Evolutionary conservation across 352 stramenopile genomes (phyloP).

Genomic region (Globisporangium carolinianum): DNA sequence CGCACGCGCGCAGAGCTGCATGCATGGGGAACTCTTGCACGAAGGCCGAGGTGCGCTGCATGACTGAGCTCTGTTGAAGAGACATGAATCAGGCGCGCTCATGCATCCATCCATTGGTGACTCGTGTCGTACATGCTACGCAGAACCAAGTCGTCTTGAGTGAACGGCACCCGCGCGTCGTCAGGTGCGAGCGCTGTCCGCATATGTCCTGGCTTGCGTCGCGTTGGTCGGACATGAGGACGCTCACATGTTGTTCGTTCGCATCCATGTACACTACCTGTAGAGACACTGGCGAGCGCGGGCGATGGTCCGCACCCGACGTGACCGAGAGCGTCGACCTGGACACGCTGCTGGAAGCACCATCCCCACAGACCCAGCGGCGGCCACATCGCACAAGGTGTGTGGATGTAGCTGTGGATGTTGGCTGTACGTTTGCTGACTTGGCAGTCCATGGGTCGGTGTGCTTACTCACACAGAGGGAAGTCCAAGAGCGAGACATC

Average conservation of each 20-base stretch:
- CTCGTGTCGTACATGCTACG: background rate
- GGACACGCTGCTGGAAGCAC: slow-evolving; percentile 71
- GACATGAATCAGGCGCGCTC: too few species aligned
- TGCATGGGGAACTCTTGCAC: slow-evolving; percentile 61
- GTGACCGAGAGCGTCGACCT: slow-evolving; percentile 60
- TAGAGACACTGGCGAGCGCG: slow-evolving; percentile 22
- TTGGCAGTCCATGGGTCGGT: background rate
- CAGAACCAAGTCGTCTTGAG: slow-evolving; percentile 67
- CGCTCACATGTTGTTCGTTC: background rate
- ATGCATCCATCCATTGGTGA: background rate
- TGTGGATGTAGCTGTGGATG: background rate
- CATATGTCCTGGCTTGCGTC: too few species aligned
- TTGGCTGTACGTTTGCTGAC: background rate
- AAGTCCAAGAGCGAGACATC: slow-evolving; percentile 33
- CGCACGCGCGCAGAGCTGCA: slow-evolving; percentile 1
- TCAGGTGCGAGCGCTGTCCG: slow-evolving; percentile 19
- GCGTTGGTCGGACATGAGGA: background rate
- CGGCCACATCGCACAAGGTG: slow-evolving; percentile 52
- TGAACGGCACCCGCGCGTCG: slow-evolving; percentile 31
- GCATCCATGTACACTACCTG: too few species aligned
- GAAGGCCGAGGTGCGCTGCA: slow-evolving; percentile 35
- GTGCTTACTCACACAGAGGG: slow-evolving; percentile 1
- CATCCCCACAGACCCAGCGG: slow-evolving; percentile 32
- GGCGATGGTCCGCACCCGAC: slow-evolving; percentile 67
- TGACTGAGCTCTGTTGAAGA: too few species aligned